Base-by-base conservation (phyloP, 768 basidiomycete genomes). In the Boletus sp. region DNA sequence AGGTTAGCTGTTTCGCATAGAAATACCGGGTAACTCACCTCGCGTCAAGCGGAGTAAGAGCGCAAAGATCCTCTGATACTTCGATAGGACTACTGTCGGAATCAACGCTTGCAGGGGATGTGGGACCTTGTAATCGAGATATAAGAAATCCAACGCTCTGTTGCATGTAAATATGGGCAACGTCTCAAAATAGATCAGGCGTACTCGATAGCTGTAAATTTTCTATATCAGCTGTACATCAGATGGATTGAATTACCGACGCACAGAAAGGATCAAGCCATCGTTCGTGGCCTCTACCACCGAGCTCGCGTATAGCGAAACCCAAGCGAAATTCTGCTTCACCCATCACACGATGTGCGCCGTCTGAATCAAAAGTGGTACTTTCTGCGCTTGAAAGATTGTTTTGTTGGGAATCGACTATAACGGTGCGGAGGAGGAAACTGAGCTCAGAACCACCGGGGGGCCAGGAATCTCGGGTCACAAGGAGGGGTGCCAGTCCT, bases 41-140 rank as follows among this genome's bases (percentile, higher is more conserved):
- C 93, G 79, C 63, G 86, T 77, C 38, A 95, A 73, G 30, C 92
- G 80, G 33, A 96, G 73, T 44, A 93, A 79, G 62, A 93, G 85
- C 0, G 87, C 79, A 67, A 93, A 93, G 56, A 94, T 75, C 38
- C 88, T 77, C 59, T 93, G 90, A 64, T 95, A 95, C 66, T 94
- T 95, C 6, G 81, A 84, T n/a, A 94, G 70, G 32, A 88, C 79
- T 5, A 81, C 76, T 1, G 81, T 75, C 2, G 90, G 83, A 32
- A 96, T 87, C 10, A 96, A 66, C 11, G 85, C 77, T 43, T 84
- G 82, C 37, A 96, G 73, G 0, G 91, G 82, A n/a, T 77, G 77
- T 2, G 92, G 90, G n/a, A 90, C 86, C 62, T 88, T 88, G 69
- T 96, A 96, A 59, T 93, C 84, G 75, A 96, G 84, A 64, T 90